These are phyloP conservation scores for Apiotrichum veenhuisii DNA, from an alignment of 1,284 basidiomycete genomes.

Conservation along the genomic window DNA sequence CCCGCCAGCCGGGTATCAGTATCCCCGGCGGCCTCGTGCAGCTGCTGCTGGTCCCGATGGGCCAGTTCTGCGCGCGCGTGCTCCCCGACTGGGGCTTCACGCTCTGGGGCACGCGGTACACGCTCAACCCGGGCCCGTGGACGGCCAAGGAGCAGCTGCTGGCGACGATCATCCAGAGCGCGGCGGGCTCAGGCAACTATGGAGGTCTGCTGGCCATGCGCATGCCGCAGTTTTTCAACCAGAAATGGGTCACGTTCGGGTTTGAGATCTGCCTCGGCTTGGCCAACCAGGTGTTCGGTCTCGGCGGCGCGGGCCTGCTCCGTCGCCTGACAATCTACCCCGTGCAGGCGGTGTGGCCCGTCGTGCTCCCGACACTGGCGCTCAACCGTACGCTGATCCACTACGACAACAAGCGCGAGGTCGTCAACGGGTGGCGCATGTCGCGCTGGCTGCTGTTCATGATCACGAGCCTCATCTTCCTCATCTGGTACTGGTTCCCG, in stretches of 20 bases:
- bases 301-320: constrained; percentile 9
- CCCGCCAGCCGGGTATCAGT: constrained; percentile 10
- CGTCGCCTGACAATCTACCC: constrained; percentile 16
- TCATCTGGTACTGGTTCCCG: constrained; percentile 41
- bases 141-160: constrained; percentile 27
- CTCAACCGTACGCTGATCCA: constrained; percentile 9
- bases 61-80: background rate
- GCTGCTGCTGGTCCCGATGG: constrained; percentile 5
- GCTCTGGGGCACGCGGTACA: constrained; percentile 9
- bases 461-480: constrained; percentile 1
- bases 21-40: constrained; percentile 7
- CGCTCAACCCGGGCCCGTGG: constrained; percentile 28
- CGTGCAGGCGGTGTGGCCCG: constrained; percentile 12
- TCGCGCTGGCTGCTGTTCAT: background rate
- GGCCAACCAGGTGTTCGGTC: constrained; percentile 6
- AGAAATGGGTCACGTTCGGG: constrained; percentile 4
- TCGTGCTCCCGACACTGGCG: constrained; percentile 7
- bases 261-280: constrained; percentile 6
- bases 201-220: background rate
- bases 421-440: background rate
- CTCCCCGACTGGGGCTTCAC: constrained; percentile 13
- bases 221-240: constrained; percentile 5
- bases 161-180: constrained; percentile 1
- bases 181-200: background rate
- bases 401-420: constrained; percentile 2